A percentile compares a stretch with the other conserved stretches of the same genome.
These are phyloP conservation scores for Conringia planisiliqua DNA, from an alignment of 345 rosid genomes.

Conservation along the genomic window DNA sequence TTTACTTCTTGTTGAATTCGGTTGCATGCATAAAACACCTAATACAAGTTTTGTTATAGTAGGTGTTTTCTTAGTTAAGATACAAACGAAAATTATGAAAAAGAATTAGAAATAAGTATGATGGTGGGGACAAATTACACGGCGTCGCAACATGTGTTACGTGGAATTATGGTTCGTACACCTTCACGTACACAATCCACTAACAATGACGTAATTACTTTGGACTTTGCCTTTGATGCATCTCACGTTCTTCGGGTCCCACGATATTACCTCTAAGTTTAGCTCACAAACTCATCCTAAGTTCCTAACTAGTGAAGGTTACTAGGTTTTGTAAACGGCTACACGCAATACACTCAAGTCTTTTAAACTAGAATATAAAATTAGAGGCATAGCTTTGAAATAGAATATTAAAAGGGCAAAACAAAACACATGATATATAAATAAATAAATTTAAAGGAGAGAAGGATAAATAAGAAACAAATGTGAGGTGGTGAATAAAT, in stretches of 20 bases:
- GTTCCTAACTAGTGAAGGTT: background rate
- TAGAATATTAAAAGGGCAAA: background rate
- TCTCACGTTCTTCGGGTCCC: conserved; percentile 21
- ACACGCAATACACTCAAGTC: background rate
- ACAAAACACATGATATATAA: background rate
- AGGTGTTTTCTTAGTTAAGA: background rate
- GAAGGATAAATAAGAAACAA: background rate
- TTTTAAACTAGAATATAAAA: background rate
- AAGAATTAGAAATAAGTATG: background rate
- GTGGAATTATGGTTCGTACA: conserved; percentile 26
- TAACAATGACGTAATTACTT: conserved; percentile 29
- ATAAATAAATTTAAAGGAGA: background rate
- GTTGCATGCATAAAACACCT: background rate
- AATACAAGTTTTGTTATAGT: background rate
- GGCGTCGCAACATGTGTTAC: conserved; percentile 10
- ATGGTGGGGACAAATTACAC: conserved; percentile 1
- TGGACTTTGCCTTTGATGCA: conserved; percentile 32
- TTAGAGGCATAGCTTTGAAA: background rate
- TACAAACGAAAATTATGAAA: background rate
- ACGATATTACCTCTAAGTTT: background rate
- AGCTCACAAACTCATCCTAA: background rate
- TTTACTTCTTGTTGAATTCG: background rate
- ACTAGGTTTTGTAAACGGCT: background rate
- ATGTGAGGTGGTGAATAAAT: conserved; percentile 3
- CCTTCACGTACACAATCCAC: conserved; percentile 30